Evolutionary conservation across 257 asterid species (phyloP).

Genomic region (Nemophila menziesii): DNA sequence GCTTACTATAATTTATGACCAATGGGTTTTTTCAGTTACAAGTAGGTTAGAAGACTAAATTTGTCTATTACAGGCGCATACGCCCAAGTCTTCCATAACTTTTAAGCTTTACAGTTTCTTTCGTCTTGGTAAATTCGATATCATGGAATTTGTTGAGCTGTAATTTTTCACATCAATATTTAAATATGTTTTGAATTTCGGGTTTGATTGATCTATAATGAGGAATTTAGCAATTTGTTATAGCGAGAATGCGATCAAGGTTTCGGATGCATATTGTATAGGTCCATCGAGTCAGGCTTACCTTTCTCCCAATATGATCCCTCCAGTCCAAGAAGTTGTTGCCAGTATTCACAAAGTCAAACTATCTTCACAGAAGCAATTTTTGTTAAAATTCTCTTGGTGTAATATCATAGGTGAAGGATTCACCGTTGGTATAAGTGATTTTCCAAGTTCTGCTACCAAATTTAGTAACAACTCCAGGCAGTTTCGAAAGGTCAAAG

Average conservation of each 20-base stretch:
- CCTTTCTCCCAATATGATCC: conserved; percentile 12
- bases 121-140: too few species aligned
- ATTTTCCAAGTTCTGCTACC: conserved; percentile 15
- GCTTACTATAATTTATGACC: background rate
- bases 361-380: conserved; percentile 20
- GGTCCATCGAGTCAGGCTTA: conserved; percentile 30
- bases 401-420: conserved; percentile 17
- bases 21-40: background rate
- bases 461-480: conserved; percentile 22
- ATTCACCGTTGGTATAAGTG: conserved; percentile 37
- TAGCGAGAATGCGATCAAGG: conserved; percentile 58
- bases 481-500: conserved; percentile 20
- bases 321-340: conserved; percentile 37
- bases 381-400: conserved; percentile 51
- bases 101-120: background rate
- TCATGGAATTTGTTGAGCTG: too few species aligned
- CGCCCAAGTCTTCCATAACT: background rate
- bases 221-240: conserved; percentile 58
- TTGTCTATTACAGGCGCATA: too few species aligned
- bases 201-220: conserved; percentile 24
- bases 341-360: conserved; percentile 43
- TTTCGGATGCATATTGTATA: conserved; percentile 61
- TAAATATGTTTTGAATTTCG: background rate
- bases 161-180: too few species aligned
- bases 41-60: background rate